Conservation (phyloP, 352 stramenopile species). For the Plasmopara muralis region DNA sequence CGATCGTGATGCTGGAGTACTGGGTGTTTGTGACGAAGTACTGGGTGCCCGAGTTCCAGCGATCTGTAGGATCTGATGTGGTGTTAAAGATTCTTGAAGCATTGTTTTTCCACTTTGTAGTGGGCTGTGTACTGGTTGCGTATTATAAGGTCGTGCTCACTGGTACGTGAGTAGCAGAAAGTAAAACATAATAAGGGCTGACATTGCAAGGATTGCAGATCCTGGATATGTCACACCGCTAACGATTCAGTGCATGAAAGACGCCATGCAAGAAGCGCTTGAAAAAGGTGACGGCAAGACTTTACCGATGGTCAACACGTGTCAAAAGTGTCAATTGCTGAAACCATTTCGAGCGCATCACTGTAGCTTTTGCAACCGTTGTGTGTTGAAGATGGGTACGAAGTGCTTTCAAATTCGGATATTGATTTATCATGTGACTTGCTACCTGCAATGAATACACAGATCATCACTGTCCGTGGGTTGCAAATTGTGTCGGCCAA, state of each 20-base stretch:
- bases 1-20: slow-evolving; percentile 65
- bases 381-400: slow-evolving; percentile 82
- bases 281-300: slow-evolving; percentile 31
- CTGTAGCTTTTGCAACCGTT: slow-evolving; percentile 82
- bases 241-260: slow-evolving; percentile 51
- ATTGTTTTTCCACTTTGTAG: slow-evolving; percentile 52
- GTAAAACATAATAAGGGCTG: background rate
- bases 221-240: slow-evolving; percentile 68
- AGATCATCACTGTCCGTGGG: slow-evolving; percentile 99
- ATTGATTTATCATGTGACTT: background rate
- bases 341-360: slow-evolving; percentile 82
- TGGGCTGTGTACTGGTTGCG: slow-evolving; percentile 39
- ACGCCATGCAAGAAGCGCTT: slow-evolving; percentile 55
- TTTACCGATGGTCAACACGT: slow-evolving; percentile 26
- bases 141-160: slow-evolving; percentile 75
- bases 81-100: slow-evolving; percentile 31
- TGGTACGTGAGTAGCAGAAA: slow-evolving; percentile 25
- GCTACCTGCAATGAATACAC: slow-evolving; percentile 1
- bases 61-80: slow-evolving; percentile 15
- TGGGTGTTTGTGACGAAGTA: slow-evolving; percentile 51
- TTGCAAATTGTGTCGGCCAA: slow-evolving; percentile 78
- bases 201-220: slow-evolving; percentile 29
- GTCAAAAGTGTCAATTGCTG: slow-evolving; percentile 54
- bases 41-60: slow-evolving; percentile 30
- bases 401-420: slow-evolving; percentile 6